Conservation (phyloP, 2,329 filamentous ascomycete genomes). For the Verticillium zaregamsianum region DNA sequence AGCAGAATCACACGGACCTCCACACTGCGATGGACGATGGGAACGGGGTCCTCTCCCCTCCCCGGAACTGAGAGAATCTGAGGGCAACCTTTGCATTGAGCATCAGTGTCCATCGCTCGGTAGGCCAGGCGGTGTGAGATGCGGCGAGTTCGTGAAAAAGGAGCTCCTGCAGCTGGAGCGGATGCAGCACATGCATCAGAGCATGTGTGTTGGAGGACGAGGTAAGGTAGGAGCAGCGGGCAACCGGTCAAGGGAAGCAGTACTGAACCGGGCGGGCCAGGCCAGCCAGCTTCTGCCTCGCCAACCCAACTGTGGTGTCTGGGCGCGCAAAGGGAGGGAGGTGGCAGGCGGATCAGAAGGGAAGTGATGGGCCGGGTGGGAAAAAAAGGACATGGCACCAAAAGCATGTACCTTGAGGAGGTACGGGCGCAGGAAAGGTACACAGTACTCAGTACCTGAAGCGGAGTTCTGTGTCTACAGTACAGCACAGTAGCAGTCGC, state of each 20-base stretch:
- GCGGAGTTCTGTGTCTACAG: slow-evolving; percentile 30
- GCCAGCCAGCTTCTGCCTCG: background rate
- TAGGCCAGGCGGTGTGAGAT: background rate
- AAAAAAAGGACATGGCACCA: slow-evolving; percentile 21
- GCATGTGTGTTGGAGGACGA: background rate
- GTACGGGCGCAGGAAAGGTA: background rate
- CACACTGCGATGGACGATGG: background rate
- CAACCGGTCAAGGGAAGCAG: background rate
- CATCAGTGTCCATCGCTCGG: background rate
- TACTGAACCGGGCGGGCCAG: too few relatives aligned
- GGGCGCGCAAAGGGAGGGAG: background rate
- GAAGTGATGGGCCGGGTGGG: background rate
- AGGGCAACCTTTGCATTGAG: background rate
- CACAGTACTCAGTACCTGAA: slow-evolving; percentile 9
- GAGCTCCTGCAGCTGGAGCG: background rate
- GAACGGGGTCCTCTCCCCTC: background rate
- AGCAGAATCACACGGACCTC: background rate
- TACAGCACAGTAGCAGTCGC: slow-evolving; percentile 23
- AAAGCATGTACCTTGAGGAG: slow-evolving; percentile 19
- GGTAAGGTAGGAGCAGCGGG: background rate
- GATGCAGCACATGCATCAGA: background rate
- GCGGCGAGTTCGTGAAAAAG: background rate
- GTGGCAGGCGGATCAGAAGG: background rate
- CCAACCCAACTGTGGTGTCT: background rate
- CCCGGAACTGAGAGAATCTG: too few relatives aligned